Evolutionary conservation across 352 stramenopile genomes (phyloP), one percentile per base, ranked within the genome.

Genomic region (Stramenopiles sp.): DNA sequence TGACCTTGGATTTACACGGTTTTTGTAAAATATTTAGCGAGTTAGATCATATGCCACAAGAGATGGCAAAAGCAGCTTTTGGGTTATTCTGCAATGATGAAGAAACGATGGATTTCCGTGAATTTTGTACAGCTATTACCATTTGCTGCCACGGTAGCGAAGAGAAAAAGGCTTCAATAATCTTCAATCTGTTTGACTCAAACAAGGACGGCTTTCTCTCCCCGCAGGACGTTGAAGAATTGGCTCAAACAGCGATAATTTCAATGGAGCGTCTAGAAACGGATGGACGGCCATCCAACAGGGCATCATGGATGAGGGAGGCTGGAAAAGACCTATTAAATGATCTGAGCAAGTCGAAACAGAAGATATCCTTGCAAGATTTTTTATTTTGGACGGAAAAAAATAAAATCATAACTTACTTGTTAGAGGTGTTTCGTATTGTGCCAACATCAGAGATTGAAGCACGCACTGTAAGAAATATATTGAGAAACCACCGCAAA

Each of bases 51-150:
- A 78, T 78, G 30, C 71, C 71, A 14, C 71, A 78, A 14, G 31
- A 33, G 4, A 33, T 78, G 30, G 71, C 71, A 33, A 33, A 14
- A 78, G 71, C 71, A 14, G 71, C 71, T 31, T 78, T 78, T 78
- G 30, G 30, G 4, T 8, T 33, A 33, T 78, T 78, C 22, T 78
- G 71, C 22, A 33, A 31, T 14, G 71, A 78, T 14, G 30, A 8
- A 33, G 31, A 78, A 14, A 78, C 71, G 22, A 33, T 78, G 71
- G 71, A 78, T 33, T 78, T 78, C 71, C 30, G 71, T 14, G 71
- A 78, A 78, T 78, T 78, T 78, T 78, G 71, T 78, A 78, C 71
- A 31, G 71, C 71, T 14, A 33, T 78, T 14, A 78, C 71, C 30
- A 78, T 78, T 33, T 78, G 71, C 22, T 78, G 71, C 71, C 14